phyloP scores from a whole-genome alignment of 176 grass and related monocot species.

The Eremochloa ophiuroides region DNA sequence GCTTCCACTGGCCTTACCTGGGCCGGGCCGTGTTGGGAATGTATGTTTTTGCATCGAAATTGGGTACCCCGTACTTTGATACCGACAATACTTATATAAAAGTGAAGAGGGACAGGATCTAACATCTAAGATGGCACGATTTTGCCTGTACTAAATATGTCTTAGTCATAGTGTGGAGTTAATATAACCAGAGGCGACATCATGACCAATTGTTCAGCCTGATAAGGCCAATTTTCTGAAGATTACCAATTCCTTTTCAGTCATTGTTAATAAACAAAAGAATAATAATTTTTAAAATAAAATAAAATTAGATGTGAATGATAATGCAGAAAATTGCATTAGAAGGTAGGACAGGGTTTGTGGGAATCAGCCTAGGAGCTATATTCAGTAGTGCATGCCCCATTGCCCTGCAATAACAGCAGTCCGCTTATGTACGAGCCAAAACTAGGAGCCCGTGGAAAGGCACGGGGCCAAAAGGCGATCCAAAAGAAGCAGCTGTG shows the following conservation, averaged over 20 bases:
- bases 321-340: constrained; percentile 2
- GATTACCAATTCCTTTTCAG: background rate
- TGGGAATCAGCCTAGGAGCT: constrained; percentile 44
- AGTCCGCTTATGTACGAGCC: constrained; percentile 1
- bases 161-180: background rate
- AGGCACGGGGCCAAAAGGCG: constrained; percentile 24
- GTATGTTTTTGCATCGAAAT: too few species aligned
- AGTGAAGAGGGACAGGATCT: constrained; percentile 25
- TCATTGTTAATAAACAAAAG: background rate
- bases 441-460: constrained; percentile 31
- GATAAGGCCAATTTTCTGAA: background rate
- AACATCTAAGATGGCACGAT: background rate
- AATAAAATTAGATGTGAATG: background rate
- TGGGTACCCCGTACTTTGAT: too few species aligned
- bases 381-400: constrained; percentile 32
- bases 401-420: constrained; percentile 26
- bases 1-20: too few species aligned
- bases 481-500: constrained; percentile 21
- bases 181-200: background rate
- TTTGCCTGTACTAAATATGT: constrained; percentile 13
- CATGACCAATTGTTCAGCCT: background rate
- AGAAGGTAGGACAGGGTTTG: constrained; percentile 25
- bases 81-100: background rate
- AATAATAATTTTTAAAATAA: background rate
- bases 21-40: too few species aligned